phyloP scores from a whole-genome alignment of 768 basidiomycete genomes.

The Phlegmacium glaucopus region DNA sequence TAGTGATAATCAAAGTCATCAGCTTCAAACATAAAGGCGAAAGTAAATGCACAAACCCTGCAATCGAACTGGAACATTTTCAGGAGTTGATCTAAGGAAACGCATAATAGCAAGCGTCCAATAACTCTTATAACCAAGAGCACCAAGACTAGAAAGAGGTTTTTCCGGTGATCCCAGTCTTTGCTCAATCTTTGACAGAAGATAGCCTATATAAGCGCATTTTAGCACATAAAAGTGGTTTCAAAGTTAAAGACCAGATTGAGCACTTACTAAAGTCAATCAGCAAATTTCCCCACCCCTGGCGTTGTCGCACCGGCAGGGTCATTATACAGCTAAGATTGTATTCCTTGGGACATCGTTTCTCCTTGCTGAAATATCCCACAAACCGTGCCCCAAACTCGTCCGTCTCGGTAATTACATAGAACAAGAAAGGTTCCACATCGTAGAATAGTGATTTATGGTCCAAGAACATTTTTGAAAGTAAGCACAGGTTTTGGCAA shows the following conservation, averaged over 20 bases:
- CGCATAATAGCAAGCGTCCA: slow-evolving; percentile 90
- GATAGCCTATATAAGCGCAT: slow-evolving; percentile 63
- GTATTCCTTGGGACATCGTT: slow-evolving; percentile 91
- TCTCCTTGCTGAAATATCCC: slow-evolving; percentile 99
- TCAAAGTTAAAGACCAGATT: slow-evolving; percentile 12
- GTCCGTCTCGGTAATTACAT: slow-evolving; percentile 92
- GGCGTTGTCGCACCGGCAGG: slow-evolving; percentile 87
- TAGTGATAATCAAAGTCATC: neutral
- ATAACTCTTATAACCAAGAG: slow-evolving; percentile 92
- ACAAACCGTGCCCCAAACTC: slow-evolving; percentile 91
- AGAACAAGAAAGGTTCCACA: slow-evolving; percentile 98
- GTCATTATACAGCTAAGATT: slow-evolving; percentile 99
- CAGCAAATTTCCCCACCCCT: slow-evolving; percentile 95
- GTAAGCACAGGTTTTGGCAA: slow-evolving; percentile 95
- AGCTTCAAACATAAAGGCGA: neutral
- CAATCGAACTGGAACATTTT: slow-evolving; percentile 46
- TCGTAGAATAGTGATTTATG: slow-evolving; percentile 99
- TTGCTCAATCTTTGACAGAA: slow-evolving; percentile 93
- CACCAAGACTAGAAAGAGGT: slow-evolving; percentile 89
- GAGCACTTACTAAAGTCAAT: slow-evolving; percentile 90
- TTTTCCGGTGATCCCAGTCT: slow-evolving; percentile 92
- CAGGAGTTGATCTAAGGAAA: slow-evolving; percentile 60
- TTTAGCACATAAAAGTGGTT: neutral
- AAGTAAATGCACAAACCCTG: slow-evolving; percentile 54
- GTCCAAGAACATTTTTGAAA: slow-evolving; percentile 99